These are phyloP conservation scores for Pestalotiopsis sp. DNA, from an alignment of 2,329 filamentous ascomycete genomes.

Conservation along the genomic window DNA sequence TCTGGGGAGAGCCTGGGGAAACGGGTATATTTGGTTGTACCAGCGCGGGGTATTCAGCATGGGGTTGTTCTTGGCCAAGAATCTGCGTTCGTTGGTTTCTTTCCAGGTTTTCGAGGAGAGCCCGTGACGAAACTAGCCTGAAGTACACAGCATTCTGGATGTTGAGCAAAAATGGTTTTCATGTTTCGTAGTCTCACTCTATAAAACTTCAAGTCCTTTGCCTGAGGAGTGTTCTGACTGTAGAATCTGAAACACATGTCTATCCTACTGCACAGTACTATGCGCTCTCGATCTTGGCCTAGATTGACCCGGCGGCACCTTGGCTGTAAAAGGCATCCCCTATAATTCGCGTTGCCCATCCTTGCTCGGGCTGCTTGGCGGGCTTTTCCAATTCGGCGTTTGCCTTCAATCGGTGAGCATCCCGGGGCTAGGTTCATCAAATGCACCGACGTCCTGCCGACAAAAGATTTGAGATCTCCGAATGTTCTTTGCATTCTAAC, in stretches of 20 bases:
- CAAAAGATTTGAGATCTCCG: background rate
- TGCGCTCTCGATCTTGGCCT: background rate
- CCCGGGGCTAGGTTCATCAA: background rate
- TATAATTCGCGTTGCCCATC: background rate
- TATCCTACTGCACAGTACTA: too few relatives aligned
- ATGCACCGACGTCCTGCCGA: constrained; percentile 11
- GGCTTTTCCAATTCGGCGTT: background rate
- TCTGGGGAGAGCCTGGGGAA: constrained; percentile 13
- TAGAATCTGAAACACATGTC: too few relatives aligned
- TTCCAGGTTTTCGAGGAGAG: background rate
- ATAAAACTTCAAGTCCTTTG: too few relatives aligned
- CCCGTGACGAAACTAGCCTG: too few relatives aligned
- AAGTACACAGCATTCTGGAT: too few relatives aligned
- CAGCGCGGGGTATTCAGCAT: background rate
- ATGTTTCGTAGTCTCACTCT: too few relatives aligned
- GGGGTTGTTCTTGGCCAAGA: background rate
- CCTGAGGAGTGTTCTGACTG: too few relatives aligned
- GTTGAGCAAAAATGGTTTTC: too few relatives aligned
- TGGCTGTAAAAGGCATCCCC: background rate
- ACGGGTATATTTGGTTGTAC: background rate
- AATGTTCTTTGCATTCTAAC: too few relatives aligned
- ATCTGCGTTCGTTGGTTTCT: background rate
- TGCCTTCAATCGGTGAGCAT: constrained; percentile 4
- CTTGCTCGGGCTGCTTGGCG: background rate
- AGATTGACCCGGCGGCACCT: background rate